Percentiles rank a stretch among this genome's conserved stretches.
phyloP scores from a whole-genome alignment of 441 rosid species.

The Mallotus japonicus region DNA sequence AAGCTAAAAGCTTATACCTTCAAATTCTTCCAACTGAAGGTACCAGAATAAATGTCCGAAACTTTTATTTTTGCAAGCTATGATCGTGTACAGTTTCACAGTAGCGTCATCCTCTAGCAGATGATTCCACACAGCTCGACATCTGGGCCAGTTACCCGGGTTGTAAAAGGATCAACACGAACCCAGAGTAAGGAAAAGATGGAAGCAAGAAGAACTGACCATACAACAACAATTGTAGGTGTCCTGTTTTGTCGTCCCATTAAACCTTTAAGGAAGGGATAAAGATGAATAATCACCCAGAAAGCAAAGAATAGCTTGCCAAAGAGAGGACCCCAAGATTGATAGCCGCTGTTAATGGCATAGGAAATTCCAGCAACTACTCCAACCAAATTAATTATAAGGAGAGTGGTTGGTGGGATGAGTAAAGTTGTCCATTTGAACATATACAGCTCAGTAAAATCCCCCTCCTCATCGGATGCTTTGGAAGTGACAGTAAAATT shows the following conservation, averaged over 20 bases:
- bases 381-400: slow-evolving; percentile 91
- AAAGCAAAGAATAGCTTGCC: slow-evolving; percentile 98
- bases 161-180: slow-evolving; percentile 89
- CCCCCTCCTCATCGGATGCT: slow-evolving; percentile 92
- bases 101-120: slow-evolving; percentile 42
- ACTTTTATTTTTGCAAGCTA: neutral
- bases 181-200: slow-evolving; percentile 98
- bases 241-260: slow-evolving; percentile 98
- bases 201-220: slow-evolving; percentile 98
- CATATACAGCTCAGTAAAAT: slow-evolving; percentile 82
- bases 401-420: slow-evolving; percentile 95
- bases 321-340: slow-evolving; percentile 97
- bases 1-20: slow-evolving; percentile 21
- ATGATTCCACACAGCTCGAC: slow-evolving; percentile 81
- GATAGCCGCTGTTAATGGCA: slow-evolving; percentile 94
- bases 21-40: slow-evolving; percentile 17
- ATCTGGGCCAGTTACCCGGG: slow-evolving; percentile 82
- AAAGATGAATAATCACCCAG: slow-evolving; percentile 97
- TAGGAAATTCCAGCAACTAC: slow-evolving; percentile 96
- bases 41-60: slow-evolving; percentile 3
- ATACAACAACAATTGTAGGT: slow-evolving; percentile 95
- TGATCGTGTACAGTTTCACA: neutral
- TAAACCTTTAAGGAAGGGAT: slow-evolving; percentile 98
- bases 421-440: slow-evolving; percentile 99
- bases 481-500: slow-evolving; percentile 96